Evolutionary conservation across 1,139 yeast genomes (phyloP), one percentile per base, ranked within the genome.

Genomic region (Taphrina communis): DNA sequence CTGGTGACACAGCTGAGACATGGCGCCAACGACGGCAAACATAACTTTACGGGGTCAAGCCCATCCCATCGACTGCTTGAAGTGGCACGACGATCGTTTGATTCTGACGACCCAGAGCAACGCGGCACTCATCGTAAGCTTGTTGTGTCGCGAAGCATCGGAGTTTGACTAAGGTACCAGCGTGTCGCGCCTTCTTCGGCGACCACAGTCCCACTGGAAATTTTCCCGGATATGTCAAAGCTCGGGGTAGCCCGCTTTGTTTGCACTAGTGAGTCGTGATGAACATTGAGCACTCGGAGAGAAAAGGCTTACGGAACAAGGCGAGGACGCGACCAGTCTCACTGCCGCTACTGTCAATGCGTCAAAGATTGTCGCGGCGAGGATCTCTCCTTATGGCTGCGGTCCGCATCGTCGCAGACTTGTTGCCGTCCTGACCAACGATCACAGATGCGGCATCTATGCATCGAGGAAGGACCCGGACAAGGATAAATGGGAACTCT

Each of bases 361-460:
- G 11, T 11, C 31, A 1, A 52, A 39, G 31, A 9, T 58, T 25
- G 42, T 58, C 21, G 38, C 9, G 21, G 19, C 53, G 11, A 19
- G 21, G 2, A 9, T 21, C 11, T 58, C 62, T 9, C 62, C 62
- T 12, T 21, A 31, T 17, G 62, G 62, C 17, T 11, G 25, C 6
- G 42, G 48, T 8, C 14, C 36, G 6, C 36, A 44, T 17, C 9
- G 53, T 14, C 25, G 8, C 48, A 21, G 48, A 9, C 36, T 58
- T 48, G 31, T 44, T 6, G 62, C 62, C 8, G 25, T 58, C 9
- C 53, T 58, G 17, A 58, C 62, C 8, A 42, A 35, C 12, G 62
- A 58, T 58, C 62, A 58, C 25, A 17, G 53, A 25, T 38, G 42
- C 7, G 62, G 53, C 9, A 31, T 58, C n/a, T 58, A 44, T 44